phyloP scores from a whole-genome alignment of 768 basidiomycete species.

The Boletus vinaceobasis region DNA sequence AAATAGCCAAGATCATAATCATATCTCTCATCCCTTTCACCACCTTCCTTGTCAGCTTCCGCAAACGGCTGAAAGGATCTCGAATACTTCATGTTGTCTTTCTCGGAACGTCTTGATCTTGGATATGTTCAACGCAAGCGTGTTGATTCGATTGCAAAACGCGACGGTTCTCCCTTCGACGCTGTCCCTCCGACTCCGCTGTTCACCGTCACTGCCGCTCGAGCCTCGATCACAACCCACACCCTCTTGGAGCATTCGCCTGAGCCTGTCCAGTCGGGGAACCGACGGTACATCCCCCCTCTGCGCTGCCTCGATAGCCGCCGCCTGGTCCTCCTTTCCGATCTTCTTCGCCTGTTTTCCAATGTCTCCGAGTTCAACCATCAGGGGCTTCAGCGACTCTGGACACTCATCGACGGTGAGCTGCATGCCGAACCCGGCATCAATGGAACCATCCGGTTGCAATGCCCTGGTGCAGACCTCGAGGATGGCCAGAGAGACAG shows the following conservation, averaged over 20 bases:
- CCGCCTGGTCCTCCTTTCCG: conserved; percentile 50
- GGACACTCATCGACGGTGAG: conserved; percentile 65
- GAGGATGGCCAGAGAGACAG: conserved; percentile 71
- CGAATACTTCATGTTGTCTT: conserved; percentile 67
- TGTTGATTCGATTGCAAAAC: conserved; percentile 77
- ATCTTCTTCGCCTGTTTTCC: conserved; percentile 48
- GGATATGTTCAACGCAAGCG: conserved; percentile 68
- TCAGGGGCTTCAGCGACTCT: conserved; percentile 58
- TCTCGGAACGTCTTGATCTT: conserved; percentile 68
- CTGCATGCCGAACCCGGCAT: conserved; percentile 47
- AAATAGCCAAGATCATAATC: not conserved
- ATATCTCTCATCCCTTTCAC: not conserved
- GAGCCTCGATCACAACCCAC: conserved; percentile 39
- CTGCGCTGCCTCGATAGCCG: conserved; percentile 42
- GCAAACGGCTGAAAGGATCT: conserved; percentile 38
- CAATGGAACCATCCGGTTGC: conserved; percentile 45
- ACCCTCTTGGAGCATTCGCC: conserved; percentile 54
- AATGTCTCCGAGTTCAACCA: conserved; percentile 59
- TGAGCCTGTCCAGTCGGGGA: conserved; percentile 59
- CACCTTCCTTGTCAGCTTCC: conserved; percentile 7
- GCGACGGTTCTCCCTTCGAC: conserved; percentile 62
- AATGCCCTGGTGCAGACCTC: conserved; percentile 55
- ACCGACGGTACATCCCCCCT: conserved; percentile 33
- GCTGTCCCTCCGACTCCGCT: conserved; percentile 42
- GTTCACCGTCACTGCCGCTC: conserved; percentile 11